Evolutionary conservation across 2,329 filamentous ascomycete species (phyloP).

Genomic region (Alternaria sp.): DNA sequence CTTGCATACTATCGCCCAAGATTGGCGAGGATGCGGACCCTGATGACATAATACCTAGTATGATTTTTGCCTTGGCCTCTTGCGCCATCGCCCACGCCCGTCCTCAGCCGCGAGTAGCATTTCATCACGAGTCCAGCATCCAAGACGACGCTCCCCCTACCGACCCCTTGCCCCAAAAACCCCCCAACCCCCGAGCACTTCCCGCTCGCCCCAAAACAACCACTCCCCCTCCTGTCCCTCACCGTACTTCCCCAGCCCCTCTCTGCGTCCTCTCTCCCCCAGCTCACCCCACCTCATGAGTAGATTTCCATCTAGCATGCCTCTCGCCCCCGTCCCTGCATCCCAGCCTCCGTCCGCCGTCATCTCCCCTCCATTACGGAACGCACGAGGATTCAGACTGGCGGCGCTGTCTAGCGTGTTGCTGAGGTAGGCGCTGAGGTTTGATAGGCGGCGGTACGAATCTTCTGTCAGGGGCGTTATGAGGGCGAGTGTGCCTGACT

Average conservation of each 20-base stretch:
- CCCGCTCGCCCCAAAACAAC: conserved; percentile 74
- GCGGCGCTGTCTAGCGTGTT: conserved; percentile 74
- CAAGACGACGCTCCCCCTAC: neutral
- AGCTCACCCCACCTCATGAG: conserved; percentile 79
- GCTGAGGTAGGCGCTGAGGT: conserved; percentile 80
- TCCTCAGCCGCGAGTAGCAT: neutral
- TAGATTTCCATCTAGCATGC: conserved; percentile 80
- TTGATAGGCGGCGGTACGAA: conserved; percentile 82
- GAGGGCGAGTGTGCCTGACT: conserved; percentile 78
- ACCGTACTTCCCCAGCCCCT: conserved; percentile 78
- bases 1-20: conserved; percentile 12
- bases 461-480: conserved; percentile 81
- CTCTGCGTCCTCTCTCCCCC: conserved; percentile 72
- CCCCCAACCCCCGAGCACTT: conserved; percentile 70
- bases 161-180: conserved; percentile 53
- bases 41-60: neutral
- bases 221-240: conserved; percentile 68
- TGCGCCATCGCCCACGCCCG: conserved; percentile 11
- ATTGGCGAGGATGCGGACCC: conserved; percentile 16
- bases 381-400: conserved; percentile 82
- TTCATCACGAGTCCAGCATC: neutral
- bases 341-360: conserved; percentile 50
- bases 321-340: conserved; percentile 61
- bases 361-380: conserved; percentile 64
- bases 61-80: conserved; percentile 6